A percentile compares a stretch with the other conserved stretches of the same genome.
Conservation (phyloP, 768 basidiomycete species). For the Boletus tylopilopsis region DNA sequence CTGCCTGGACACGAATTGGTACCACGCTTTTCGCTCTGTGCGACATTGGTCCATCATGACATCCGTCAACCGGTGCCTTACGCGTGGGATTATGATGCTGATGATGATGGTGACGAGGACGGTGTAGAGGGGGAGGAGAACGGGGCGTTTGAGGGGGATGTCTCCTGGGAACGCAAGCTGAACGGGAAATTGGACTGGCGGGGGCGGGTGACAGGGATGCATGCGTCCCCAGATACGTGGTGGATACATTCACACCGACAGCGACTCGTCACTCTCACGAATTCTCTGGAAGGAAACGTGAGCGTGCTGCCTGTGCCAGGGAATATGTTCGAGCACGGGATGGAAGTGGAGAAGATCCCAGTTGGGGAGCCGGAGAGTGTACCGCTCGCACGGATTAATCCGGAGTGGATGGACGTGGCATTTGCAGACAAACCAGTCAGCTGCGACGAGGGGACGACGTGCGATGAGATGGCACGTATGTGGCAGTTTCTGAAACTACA, state of each 20-base stretch:
- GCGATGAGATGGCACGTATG: conserved; percentile 39
- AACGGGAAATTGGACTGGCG: conserved; percentile 71
- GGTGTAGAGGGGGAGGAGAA: too few species aligned
- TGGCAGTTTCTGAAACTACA: conserved; percentile 52
- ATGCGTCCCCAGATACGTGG: conserved; percentile 24
- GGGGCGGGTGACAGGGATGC: conserved; percentile 69
- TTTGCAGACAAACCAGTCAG: conserved; percentile 44
- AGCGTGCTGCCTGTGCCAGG: too few species aligned
- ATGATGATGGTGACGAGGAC: background rate
- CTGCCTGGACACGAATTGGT: conserved; percentile 38
- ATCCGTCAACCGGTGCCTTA: conserved; percentile 49
- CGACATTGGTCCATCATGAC: conserved; percentile 50
- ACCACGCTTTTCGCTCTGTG: conserved; percentile 53
- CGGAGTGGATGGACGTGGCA: conserved; percentile 58
- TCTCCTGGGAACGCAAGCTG: conserved; percentile 59
- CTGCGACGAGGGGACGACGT: conserved; percentile 39
- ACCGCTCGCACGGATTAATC: conserved; percentile 43
- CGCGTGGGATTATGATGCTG: conserved; percentile 43
- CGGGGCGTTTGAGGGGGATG: conserved; percentile 42
- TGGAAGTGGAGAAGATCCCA: conserved; percentile 25
- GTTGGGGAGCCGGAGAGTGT: conserved; percentile 35
- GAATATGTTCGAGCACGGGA: conserved; percentile 39
- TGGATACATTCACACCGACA: conserved; percentile 54
- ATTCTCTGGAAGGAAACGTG: conserved; percentile 37
- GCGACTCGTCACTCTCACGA: conserved; percentile 42